Evolutionary conservation across 768 basidiomycete genomes (phyloP).

Genomic region (Hypholoma sublateritium): DNA sequence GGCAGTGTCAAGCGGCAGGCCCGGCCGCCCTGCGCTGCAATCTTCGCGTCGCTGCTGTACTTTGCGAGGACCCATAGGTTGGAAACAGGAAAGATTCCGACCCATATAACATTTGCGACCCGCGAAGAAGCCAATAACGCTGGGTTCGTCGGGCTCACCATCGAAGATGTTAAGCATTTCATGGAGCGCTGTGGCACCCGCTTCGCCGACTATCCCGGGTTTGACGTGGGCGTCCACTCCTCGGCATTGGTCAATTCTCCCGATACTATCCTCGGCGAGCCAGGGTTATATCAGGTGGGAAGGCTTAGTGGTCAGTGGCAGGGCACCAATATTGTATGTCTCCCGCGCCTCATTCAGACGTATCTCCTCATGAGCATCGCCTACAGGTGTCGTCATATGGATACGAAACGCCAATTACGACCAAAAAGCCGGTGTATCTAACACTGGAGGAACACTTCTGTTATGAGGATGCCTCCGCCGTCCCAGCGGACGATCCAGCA

Average conservation of each 20-base stretch:
- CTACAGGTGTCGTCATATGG: no score
- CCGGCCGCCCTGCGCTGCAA: slow-evolving; percentile 40
- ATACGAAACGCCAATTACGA: no score
- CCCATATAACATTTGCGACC: slow-evolving; percentile 33
- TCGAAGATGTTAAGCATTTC: slow-evolving; percentile 46
- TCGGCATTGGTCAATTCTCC: slow-evolving; percentile 12
- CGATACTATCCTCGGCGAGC: slow-evolving; percentile 18
- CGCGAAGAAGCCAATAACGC: slow-evolving; percentile 30
- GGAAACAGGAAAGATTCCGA: slow-evolving; percentile 33
- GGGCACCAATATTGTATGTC: slow-evolving; percentile 46
- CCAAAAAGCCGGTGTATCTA: slow-evolving; percentile 43
- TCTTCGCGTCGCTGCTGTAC: slow-evolving; percentile 49
- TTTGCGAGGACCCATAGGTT: slow-evolving; percentile 41
- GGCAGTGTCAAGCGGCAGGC: slow-evolving; percentile 32
- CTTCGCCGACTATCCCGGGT: slow-evolving; percentile 31
- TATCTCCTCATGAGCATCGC: no score
- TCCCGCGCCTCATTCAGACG: neutral
- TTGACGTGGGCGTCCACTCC: slow-evolving; percentile 22
- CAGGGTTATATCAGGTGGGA: slow-evolving; percentile 39
- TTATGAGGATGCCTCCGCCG: slow-evolving; percentile 28
- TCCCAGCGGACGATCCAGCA: slow-evolving; percentile 33
- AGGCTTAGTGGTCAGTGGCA: slow-evolving; percentile 48
- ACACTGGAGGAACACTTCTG: slow-evolving; percentile 49
- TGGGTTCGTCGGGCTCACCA: slow-evolving; percentile 39
- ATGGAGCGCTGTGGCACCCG: slow-evolving; percentile 41